phyloP scores from a whole-genome alignment of 805 yeast species.

The Sugiyamaella americana region DNA sequence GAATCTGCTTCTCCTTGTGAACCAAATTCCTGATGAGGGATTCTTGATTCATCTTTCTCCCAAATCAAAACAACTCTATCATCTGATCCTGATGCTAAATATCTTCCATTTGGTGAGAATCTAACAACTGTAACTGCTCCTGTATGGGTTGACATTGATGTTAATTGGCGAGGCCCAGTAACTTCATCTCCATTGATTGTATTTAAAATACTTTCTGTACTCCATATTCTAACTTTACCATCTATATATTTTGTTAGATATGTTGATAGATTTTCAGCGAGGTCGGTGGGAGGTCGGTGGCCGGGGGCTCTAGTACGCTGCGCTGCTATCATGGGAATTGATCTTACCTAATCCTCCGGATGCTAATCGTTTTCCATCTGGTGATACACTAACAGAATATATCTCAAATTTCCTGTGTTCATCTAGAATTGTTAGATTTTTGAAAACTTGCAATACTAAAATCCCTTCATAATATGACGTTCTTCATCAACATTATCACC shows the following conservation, averaged over 20 bases:
- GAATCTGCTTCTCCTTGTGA: conserved; percentile 53
- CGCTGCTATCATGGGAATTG: too few species aligned
- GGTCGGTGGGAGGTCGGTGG: too few species aligned
- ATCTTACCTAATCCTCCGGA: conserved; percentile 69
- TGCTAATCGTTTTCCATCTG: conserved; percentile 80
- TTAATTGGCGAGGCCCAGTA: conserved; percentile 46
- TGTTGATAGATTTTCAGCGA: too few species aligned
- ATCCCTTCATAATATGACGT: not conserved
- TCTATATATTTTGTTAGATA: conserved; percentile 39
- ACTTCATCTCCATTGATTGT: conserved; percentile 32
- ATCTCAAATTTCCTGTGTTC: conserved; percentile 78
- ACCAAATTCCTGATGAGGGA: conserved; percentile 60
- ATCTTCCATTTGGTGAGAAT: conserved; percentile 88
- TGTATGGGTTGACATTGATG: conserved; percentile 90
- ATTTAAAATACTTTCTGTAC: conserved; percentile 77
- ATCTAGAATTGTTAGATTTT: conserved; percentile 38
- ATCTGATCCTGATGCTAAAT: conserved; percentile 91
- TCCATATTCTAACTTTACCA: conserved; percentile 91
- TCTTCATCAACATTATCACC: not conserved
- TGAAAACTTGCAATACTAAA: not conserved
- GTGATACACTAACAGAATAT: conserved; percentile 72
- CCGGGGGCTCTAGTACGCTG: too few species aligned
- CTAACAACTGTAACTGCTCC: conserved; percentile 95
- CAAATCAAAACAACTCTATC: conserved; percentile 86
- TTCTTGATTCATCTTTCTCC: conserved; percentile 75